phyloP scores from a whole-genome alignment of 257 asterid genomes.

The Avicennia marina region DNA sequence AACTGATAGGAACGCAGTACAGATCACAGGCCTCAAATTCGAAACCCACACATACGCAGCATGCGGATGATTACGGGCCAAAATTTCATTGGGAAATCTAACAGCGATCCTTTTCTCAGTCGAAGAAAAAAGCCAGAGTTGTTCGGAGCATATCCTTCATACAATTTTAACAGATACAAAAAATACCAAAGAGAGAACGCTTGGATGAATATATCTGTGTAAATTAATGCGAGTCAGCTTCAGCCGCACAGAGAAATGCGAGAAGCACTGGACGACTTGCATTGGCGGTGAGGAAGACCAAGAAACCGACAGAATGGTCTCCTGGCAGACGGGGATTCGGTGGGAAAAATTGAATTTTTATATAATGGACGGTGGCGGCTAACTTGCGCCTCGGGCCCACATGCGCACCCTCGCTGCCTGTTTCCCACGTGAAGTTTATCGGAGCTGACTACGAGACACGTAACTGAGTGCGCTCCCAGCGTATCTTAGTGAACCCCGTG shows the following conservation, averaged over 20 bases:
- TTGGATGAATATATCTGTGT: neutral
- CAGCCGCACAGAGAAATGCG: neutral
- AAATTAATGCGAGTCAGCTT: conserved; percentile 3
- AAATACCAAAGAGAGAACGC: too few relatives aligned
- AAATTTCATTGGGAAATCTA: neutral
- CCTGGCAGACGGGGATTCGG: conserved; percentile 2
- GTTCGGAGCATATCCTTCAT: neutral
- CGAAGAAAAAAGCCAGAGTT: neutral
- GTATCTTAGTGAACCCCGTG: too few relatives aligned
- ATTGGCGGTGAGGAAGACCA: conserved; percentile 15
- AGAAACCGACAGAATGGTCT: neutral
- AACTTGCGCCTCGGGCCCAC: conserved; percentile 15
- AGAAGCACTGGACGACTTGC: neutral
- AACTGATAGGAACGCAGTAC: too few relatives aligned
- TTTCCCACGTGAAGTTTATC: too few relatives aligned
- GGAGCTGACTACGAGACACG: conserved; percentile 23
- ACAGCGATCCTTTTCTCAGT: neutral
- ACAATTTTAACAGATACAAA: neutral
- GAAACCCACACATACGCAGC: too few relatives aligned
- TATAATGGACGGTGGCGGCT: conserved; percentile 1
- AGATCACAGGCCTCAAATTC: too few relatives aligned
- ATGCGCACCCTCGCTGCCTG: too few relatives aligned
- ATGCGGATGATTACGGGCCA: conserved; percentile 1
- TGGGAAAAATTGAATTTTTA: conserved; percentile 19
- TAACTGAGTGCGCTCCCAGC: neutral